Base-by-base conservation (phyloP, 176 grass and related monocot genomes). In the Ampelocalamus luodianensis region DNA sequence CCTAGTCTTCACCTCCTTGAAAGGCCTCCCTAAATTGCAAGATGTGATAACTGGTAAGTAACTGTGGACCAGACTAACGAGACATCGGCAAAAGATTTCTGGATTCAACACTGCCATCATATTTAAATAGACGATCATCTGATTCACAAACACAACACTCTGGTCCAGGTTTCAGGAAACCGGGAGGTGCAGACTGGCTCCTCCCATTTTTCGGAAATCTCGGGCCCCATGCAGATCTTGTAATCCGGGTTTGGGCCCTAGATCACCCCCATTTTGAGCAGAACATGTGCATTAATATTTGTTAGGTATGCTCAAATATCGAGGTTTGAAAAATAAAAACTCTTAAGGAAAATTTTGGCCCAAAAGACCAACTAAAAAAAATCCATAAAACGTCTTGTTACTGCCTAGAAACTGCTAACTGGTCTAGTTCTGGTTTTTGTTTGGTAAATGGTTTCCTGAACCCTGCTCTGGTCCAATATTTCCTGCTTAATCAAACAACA, bases 11-110 rank as follows among this genome's bases (percentile, higher is more conserved):
- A 95, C 92, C 72, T 98, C 82, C 24, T 76, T 78, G 39, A 90
- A 95, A 65, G 93, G 93, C 74, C 95, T 90, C 56, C 88, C 95
- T 98, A 68, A 29, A 92, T 87, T 61, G 24, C 32, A 73, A 85
- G 22, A 61, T 22, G 60, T 0, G 20, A 70, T 53, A 62, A 85
- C 11, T 10, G 29, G 78, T 85, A 72, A 87, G 24, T 78, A 86
- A 5, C 18, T n/a, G 10, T 51, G 6, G 29, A 84, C 53, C 58
- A 8, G 29, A 84, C 44, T 14, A 27, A 72, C 22, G 11, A 38
- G 3, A 9, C 46, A 78, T 38, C 15, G 0, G 10, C 4, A 46
- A 76, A 76, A 58, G 5, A 56, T 56, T 44, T 40, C 27, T 23
- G 48, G 9, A 72, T 49, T 82, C 46, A 78, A 40, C 37, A 78